Percentiles rank a stretch among this genome's conserved stretches.
Conservation (phyloP, 1,284 basidiomycete genomes). For the Marasmius fiardii region DNA sequence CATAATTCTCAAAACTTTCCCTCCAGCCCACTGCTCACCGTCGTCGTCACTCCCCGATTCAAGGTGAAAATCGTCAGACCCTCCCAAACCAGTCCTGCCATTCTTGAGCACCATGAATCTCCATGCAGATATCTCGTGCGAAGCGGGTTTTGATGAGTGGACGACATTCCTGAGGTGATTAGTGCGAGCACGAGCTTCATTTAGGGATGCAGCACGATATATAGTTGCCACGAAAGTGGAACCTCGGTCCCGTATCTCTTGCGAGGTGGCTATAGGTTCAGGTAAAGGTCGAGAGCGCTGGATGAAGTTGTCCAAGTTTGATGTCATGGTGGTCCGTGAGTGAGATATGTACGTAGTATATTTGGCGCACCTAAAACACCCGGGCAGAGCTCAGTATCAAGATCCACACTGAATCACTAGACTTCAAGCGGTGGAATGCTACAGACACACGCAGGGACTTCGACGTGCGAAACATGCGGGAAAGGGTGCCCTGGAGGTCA, state of each 20-base stretch:
- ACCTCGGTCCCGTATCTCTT: constrained; percentile 68
- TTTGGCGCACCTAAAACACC: too few species aligned
- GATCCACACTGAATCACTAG: too few species aligned
- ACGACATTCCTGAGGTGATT: constrained; percentile 50
- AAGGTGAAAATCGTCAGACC: constrained; percentile 72
- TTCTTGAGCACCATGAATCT: constrained; percentile 70
- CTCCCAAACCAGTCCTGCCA: constrained; percentile 64
- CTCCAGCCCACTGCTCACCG: constrained; percentile 68
- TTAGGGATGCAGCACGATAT: constrained; percentile 47
- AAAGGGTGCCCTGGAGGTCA: too few species aligned
- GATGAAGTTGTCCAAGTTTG: constrained; percentile 53
- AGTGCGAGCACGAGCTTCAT: constrained; percentile 43
- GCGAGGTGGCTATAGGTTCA: constrained; percentile 54
- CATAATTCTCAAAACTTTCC: constrained; percentile 65
- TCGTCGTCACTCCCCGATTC: constrained; percentile 62
- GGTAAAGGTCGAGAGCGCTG: constrained; percentile 43
- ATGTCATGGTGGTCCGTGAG: not conserved
- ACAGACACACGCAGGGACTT: too few species aligned
- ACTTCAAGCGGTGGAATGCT: too few species aligned
- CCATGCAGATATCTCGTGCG: constrained; percentile 72
- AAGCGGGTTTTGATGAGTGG: constrained; percentile 52
- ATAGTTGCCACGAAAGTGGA: constrained; percentile 65
- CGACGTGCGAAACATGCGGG: too few species aligned
- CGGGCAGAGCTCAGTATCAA: too few species aligned
- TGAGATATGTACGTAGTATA: too few species aligned